A percentile compares a stretch with the other conserved stretches of the same genome.
These are phyloP conservation scores for Diutina catenulata DNA, from an alignment of 1,139 yeast species.

Conservation along the genomic window DNA sequence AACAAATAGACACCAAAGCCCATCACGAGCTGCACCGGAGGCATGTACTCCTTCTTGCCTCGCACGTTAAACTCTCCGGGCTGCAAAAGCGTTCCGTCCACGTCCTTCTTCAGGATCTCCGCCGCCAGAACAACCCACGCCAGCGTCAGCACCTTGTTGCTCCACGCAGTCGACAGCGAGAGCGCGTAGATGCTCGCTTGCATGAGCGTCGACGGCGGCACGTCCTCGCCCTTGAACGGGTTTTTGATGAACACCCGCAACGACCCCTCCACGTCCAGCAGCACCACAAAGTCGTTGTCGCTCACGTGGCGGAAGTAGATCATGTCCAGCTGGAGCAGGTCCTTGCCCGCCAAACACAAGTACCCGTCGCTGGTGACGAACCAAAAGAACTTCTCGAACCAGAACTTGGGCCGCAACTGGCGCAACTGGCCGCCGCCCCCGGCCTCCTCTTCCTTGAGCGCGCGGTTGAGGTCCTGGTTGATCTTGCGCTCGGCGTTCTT, in stretches of 20 bases:
- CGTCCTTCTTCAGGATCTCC: slow-evolving; percentile 57
- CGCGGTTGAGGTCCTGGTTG: slow-evolving; percentile 37
- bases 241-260: slow-evolving; percentile 72
- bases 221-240: slow-evolving; percentile 44
- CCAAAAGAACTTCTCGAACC: slow-evolving; percentile 96
- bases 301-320: slow-evolving; percentile 69
- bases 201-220: slow-evolving; percentile 77
- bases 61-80: slow-evolving; percentile 52
- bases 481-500: slow-evolving; percentile 79
- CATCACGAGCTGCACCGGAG: slow-evolving; percentile 80
- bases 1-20: slow-evolving; percentile 80
- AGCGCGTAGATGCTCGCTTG: slow-evolving; percentile 86
- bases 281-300: slow-evolving; percentile 60
- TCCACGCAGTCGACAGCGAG: slow-evolving; percentile 87
- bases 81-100: slow-evolving; percentile 51
- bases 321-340: slow-evolving; percentile 73
- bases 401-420: slow-evolving; percentile 52
- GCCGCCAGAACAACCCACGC: slow-evolving; percentile 73
- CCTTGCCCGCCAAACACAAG: slow-evolving; percentile 78
- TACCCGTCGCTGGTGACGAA: slow-evolving; percentile 84
- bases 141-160: slow-evolving; percentile 62
- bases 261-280: slow-evolving; percentile 67
- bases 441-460: slow-evolving; percentile 4
- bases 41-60: slow-evolving; percentile 50
- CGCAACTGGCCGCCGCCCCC: slow-evolving; percentile 1